A percentile compares a stretch with the other conserved stretches of the same genome.
phyloP scores from a whole-genome alignment of 2,329 filamentous ascomycete genomes.

The Hypoxylon sp. region DNA sequence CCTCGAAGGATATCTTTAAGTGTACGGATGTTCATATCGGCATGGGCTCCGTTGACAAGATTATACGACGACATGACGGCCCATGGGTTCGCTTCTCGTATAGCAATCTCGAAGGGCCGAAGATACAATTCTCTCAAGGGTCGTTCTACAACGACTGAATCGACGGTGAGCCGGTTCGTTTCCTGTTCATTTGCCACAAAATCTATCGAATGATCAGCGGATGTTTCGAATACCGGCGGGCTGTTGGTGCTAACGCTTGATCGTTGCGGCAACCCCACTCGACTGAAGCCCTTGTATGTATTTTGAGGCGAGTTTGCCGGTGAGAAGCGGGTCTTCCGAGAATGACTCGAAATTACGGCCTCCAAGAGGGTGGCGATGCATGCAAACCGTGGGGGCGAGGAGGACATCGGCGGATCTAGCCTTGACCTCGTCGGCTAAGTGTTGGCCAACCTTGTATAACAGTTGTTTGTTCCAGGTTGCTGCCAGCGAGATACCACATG shows the following conservation, averaged over 20 bases:
- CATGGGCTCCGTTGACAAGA: slow-evolving; percentile 72
- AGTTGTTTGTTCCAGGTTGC: slow-evolving; percentile 83
- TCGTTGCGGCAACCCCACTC: slow-evolving; percentile 78
- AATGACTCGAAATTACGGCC: slow-evolving; percentile 90
- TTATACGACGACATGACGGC: slow-evolving; percentile 79
- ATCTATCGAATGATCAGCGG: slow-evolving; percentile 55
- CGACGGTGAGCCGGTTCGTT: slow-evolving; percentile 73
- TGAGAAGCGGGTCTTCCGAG: slow-evolving; percentile 83
- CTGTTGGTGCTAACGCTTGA: slow-evolving; percentile 71
- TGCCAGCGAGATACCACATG: slow-evolving; percentile 82
- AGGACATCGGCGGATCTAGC: slow-evolving; percentile 80
- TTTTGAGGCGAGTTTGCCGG: slow-evolving; percentile 77
- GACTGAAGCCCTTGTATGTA: slow-evolving; percentile 81
- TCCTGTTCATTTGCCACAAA: slow-evolving; percentile 82
- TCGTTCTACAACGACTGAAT: slow-evolving; percentile 73
- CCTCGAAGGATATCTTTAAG: slow-evolving; percentile 69
- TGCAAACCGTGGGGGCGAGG: slow-evolving; percentile 82
- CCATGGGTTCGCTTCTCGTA: slow-evolving; percentile 77
- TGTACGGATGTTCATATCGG: slow-evolving; percentile 67
- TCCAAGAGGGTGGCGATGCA: slow-evolving; percentile 85
- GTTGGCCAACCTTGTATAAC: slow-evolving; percentile 75
- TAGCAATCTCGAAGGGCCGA: slow-evolving; percentile 79
- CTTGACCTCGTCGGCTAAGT: slow-evolving; percentile 78
- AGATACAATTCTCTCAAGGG: slow-evolving; percentile 78
- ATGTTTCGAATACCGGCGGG: slow-evolving; percentile 20